A percentile compares a stretch with the other conserved stretches of the same genome.
Evolutionary conservation across 495 filamentous ascomycete genomes (phyloP).

Genomic region (Pseudoneurospora amorphoporcata): DNA sequence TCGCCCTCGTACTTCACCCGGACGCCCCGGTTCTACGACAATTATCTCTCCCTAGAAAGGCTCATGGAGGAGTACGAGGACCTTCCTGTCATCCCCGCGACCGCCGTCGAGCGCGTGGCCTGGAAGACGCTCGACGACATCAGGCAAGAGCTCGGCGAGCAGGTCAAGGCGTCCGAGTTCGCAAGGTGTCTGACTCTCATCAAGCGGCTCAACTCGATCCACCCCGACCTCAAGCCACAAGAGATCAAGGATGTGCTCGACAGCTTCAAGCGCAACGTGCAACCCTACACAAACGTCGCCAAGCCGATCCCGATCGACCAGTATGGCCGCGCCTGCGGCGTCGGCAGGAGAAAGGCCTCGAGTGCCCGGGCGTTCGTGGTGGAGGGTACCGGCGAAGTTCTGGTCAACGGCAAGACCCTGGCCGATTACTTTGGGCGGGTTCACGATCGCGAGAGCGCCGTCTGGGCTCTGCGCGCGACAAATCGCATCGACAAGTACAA

Average conservation of each 20-base stretch:
- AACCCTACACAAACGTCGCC: conserved; percentile 52
- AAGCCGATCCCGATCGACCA: conserved; percentile 53
- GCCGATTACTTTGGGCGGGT: conserved; percentile 70
- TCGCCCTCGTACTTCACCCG: conserved; percentile 93
- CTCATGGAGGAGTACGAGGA: conserved; percentile 58
- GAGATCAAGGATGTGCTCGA: conserved; percentile 54
- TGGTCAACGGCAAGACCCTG: conserved; percentile 80
- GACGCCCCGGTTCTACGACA: conserved; percentile 75
- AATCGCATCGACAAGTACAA: conserved; percentile 93
- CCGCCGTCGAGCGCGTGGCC: conserved; percentile 61
- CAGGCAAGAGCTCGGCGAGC: conserved; percentile 61
- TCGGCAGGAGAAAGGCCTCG: conserved; percentile 77
- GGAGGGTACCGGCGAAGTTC: conserved; percentile 80
- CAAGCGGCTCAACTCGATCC: conserved; percentile 74
- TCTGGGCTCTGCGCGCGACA: conserved; percentile 80
- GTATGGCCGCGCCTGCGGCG: conserved; percentile 63
- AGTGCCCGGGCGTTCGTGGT: conserved; percentile 76
- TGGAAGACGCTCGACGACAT: conserved; percentile 79
- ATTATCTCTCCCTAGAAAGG: conserved; percentile 59
- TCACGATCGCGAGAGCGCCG: conserved; percentile 88
- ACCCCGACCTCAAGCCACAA: conserved; percentile 63
- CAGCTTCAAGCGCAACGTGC: conserved; percentile 62
- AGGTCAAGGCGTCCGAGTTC: conserved; percentile 70
- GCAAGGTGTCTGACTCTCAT: conserved; percentile 62
- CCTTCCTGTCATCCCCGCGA: conserved; percentile 55